Conservation (phyloP, 2,329 filamentous ascomycete species). For the Cladosporium cucumerinum region DNA sequence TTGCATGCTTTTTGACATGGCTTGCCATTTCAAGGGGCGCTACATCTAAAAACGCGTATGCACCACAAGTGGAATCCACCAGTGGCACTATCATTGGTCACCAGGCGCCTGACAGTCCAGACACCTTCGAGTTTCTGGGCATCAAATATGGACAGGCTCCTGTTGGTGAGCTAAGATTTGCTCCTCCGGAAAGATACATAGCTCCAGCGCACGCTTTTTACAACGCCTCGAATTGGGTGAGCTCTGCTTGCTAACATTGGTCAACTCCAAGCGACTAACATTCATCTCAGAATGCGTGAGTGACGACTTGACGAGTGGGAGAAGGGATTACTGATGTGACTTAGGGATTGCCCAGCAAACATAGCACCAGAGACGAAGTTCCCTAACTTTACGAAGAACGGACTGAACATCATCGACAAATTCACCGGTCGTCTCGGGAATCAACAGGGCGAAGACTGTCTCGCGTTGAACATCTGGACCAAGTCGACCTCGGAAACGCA, state of each 20-base stretch:
- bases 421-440: constrained; percentile 24
- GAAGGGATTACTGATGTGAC: neutral
- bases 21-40: neutral
- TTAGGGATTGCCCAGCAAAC: constrained; percentile 20
- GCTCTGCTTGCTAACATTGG: neutral
- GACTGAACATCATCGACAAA: constrained; percentile 21
- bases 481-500: constrained; percentile 20
- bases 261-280: neutral
- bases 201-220: neutral
- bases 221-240: constrained; percentile 17
- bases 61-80: neutral
- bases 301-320: too few relatives aligned
- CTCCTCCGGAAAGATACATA: constrained; percentile 18
- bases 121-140: constrained; percentile 32
- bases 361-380: constrained; percentile 23
- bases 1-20: neutral
- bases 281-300: neutral
- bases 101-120: neutral
- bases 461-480: constrained; percentile 39
- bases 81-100: constrained; percentile 4
- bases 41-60: neutral
- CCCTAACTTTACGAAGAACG: constrained; percentile 28
- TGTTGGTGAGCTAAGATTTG: constrained; percentile 35
- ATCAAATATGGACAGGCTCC: constrained; percentile 38
- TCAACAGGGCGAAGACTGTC: constrained; percentile 32